A percentile compares a stretch with the other conserved stretches of the same genome.
These are phyloP conservation scores for Exophiala viscosa DNA, from an alignment of 2,329 filamentous ascomycete species.

Conservation along the genomic window DNA sequence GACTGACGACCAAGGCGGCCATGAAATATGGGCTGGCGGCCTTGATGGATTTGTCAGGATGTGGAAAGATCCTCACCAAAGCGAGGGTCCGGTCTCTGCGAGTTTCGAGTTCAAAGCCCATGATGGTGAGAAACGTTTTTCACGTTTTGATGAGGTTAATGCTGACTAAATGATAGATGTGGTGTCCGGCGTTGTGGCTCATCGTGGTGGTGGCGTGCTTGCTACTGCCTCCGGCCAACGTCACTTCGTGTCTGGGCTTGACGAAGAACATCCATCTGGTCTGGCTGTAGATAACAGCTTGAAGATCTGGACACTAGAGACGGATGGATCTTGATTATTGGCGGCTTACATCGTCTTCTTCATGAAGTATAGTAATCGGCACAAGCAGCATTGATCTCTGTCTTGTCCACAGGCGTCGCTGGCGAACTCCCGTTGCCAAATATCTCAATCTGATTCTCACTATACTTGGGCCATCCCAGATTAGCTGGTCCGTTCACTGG, in stretches of 20 bases:
- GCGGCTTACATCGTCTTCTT: no score
- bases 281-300: conserved; percentile 5
- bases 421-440: no score
- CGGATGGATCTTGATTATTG: neutral
- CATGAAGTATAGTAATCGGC: no score
- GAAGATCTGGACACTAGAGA: conserved; percentile 20
- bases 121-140: conserved; percentile 36
- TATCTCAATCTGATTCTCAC: no score
- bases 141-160: neutral
- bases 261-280: conserved; percentile 23
- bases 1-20: conserved; percentile 34
- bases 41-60: conserved; percentile 52
- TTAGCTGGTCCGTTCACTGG: no score
- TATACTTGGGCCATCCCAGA: no score
- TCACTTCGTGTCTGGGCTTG: conserved; percentile 13
- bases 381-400: no score
- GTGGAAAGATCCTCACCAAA: conserved; percentile 47
- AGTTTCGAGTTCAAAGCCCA: conserved; percentile 45
- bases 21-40: conserved; percentile 59
- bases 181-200: conserved; percentile 45
- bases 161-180: conserved; percentile 35
- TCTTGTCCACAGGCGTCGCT: no score
- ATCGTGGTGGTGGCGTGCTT: conserved; percentile 45
- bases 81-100: conserved; percentile 41
- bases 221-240: conserved; percentile 50